Evolutionary conservation across 257 asterid genomes (phyloP).

Genomic region (Solanum dulcamara): DNA sequence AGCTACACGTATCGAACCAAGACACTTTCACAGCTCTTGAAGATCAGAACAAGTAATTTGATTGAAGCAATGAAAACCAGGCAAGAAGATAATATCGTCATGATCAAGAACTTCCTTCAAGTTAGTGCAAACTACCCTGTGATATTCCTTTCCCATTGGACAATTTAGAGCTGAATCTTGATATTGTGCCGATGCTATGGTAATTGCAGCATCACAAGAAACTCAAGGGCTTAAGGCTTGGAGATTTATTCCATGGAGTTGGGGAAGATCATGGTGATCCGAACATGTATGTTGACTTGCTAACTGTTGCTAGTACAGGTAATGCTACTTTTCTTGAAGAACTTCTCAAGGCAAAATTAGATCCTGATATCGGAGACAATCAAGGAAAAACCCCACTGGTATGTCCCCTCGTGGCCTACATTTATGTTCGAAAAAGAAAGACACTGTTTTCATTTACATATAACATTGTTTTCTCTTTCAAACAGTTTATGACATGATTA

Average conservation of each 20-base stretch:
- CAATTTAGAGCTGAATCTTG: neutral
- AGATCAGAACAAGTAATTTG: constrained; percentile 54
- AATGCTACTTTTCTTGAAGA: constrained; percentile 85
- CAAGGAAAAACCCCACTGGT: constrained; percentile 83
- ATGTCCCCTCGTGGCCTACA: neutral
- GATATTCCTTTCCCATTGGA: neutral
- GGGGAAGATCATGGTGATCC: constrained; percentile 46
- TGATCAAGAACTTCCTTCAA: constrained; percentile 77
- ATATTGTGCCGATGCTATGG: neutral
- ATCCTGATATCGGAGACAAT: constrained; percentile 76
- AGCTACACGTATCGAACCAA: constrained; percentile 71
- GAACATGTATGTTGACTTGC: constrained; percentile 56
- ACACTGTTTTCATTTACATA: neutral
- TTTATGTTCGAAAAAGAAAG: neutral
- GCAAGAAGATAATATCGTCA: constrained; percentile 51
- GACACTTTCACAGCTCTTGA: constrained; percentile 68
- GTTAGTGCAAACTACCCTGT: constrained; percentile 12
- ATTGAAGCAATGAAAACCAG: constrained; percentile 57
- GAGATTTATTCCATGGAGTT: constrained; percentile 51
- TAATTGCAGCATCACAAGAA: constrained; percentile 66
- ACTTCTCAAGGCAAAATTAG: constrained; percentile 76
- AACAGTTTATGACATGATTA: neutral
- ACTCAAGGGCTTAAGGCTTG: constrained; percentile 46
- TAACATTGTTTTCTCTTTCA: neutral
- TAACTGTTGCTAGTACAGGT: constrained; percentile 70